Conservation (phyloP, 208 protist species). For the Crithidia expoeki region DNA sequence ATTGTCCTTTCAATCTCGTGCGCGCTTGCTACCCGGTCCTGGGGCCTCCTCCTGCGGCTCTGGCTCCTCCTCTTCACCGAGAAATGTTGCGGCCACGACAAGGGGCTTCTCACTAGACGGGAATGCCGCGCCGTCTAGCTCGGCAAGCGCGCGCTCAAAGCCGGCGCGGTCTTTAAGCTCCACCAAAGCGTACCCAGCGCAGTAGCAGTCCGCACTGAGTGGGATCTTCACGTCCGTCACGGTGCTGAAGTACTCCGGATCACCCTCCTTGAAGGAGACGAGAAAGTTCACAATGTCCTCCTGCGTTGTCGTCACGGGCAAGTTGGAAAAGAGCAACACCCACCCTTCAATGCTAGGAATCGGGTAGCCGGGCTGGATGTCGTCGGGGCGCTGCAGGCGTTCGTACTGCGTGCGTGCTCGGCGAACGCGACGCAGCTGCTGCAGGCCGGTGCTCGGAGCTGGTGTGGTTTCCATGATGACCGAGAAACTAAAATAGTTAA, state of each 20-base stretch:
- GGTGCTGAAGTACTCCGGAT: constrained; percentile 65
- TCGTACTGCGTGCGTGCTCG: constrained; percentile 76
- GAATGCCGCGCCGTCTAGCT: constrained; percentile 57
- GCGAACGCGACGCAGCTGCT: constrained; percentile 66
- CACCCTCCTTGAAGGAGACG: constrained; percentile 45
- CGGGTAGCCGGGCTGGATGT: constrained; percentile 57
- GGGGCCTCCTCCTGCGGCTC: constrained; percentile 30
- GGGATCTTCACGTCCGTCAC: constrained; percentile 73
- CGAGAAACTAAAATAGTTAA: background rate
- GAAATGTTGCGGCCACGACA: constrained; percentile 63
- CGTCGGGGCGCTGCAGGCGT: constrained; percentile 64
- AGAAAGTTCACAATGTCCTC: constrained; percentile 75
- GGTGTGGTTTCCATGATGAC: constrained; percentile 22
- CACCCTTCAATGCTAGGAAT: constrained; percentile 88
- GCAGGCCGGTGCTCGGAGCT: constrained; percentile 29
- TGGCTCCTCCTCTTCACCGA: constrained; percentile 72
- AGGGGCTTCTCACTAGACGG: constrained; percentile 47
- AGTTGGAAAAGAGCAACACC: constrained; percentile 74
- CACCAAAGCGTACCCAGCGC: constrained; percentile 81
- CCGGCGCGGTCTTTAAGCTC: constrained; percentile 64
- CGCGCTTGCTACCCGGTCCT: constrained; percentile 42
- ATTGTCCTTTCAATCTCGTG: constrained; percentile 20
- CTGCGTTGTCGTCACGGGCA: constrained; percentile 63
- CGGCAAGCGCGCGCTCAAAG: constrained; percentile 61
- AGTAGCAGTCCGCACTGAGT: constrained; percentile 69